Base-by-base conservation (phyloP, 2,329 filamentous ascomycete species). In the Zasmidium angulare region DNA sequence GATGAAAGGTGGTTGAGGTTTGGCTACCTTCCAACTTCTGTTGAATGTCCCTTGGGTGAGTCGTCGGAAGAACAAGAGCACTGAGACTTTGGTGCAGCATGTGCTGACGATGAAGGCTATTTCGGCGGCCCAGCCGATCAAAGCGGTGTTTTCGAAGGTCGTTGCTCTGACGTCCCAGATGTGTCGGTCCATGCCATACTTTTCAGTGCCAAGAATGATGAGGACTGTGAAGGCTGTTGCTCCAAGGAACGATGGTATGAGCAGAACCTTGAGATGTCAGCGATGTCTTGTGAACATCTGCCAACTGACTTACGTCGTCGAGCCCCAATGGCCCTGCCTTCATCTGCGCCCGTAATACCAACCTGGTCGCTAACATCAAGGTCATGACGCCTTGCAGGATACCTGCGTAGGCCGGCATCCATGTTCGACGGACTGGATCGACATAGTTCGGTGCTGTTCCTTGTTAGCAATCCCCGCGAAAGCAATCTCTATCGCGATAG, bases 21-120 rank as follows among this genome's bases (percentile, higher is more conserved):
- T 22, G n/a, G n/a, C n/a, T 17, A 62, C 55, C 17, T 59, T 59
- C 57, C 53, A 73, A 1, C 73, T 68, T 62, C 64, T 69, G 1
- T 71, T 71, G 20, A 76, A 70, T 1, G 71, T 68, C 22, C 72
- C 74, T 1, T 59, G 53, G 4, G 75, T 72, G 4, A 80, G 70
- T 1, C 77, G 73, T 2, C 74, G 74, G 61, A 79, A 79, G 64
- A 80, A 79, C 20, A 70, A 60, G 3, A 76, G 66, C 1, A 76
- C 69, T 0, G 74, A 76, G 17, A 75, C 64, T 56, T 76, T 76
- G 40, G 69, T 72, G 26, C 68, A 66, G 21, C 68, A 69, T 7
- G 66, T 70, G 52, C 67, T 70, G 21, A 72, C 17, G 12, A 75
- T 54, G 54, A 74, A 76, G 1, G 69, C 60, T 14, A 68, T 59